phyloP scores from a whole-genome alignment of 305 asterid genomes.

The Fraxinus sp. region DNA sequence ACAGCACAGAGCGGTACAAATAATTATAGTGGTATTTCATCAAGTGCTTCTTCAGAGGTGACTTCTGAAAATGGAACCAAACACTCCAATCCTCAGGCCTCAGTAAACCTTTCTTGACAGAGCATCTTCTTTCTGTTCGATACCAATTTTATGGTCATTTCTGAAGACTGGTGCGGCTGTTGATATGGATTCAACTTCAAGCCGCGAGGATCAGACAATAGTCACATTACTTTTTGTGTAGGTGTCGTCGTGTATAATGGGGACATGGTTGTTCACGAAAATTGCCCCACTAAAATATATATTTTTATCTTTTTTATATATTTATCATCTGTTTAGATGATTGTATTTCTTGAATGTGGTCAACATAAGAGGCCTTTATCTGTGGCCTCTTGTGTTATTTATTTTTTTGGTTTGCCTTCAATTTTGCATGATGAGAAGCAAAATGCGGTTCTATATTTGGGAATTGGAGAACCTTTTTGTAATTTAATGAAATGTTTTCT shows the following conservation, averaged over 20 bases:
- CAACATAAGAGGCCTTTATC: neutral
- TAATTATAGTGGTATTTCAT: constrained; percentile 35
- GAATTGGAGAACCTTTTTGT: constrained; percentile 40
- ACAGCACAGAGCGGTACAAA: constrained; percentile 37
- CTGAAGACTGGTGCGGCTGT: neutral
- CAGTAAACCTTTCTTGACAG: constrained; percentile 29
- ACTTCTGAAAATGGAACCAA: constrained; percentile 66
- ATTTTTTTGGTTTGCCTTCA: constrained; percentile 25
- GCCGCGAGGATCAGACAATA: constrained; percentile 23
- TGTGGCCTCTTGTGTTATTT: constrained; percentile 24
- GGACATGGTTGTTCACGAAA: constrained; percentile 20
- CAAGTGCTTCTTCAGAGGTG: constrained; percentile 74
- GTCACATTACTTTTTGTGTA: constrained; percentile 36
- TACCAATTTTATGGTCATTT: neutral
- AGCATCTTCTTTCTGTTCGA: constrained; percentile 13
- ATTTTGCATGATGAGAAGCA: constrained; percentile 39
- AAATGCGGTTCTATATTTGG: constrained; percentile 20
- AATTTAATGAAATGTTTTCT: constrained; percentile 17
- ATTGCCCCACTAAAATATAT: constrained; percentile 29
- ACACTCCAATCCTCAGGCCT: constrained; percentile 50
- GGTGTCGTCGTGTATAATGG: constrained; percentile 24
- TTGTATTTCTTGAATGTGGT: constrained; percentile 11
- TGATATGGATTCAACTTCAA: neutral
- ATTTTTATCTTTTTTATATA: neutral
- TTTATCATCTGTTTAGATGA: constrained; percentile 17